phyloP scores from a whole-genome alignment of 768 basidiomycete species.

The Leccinum disarticulatum region DNA sequence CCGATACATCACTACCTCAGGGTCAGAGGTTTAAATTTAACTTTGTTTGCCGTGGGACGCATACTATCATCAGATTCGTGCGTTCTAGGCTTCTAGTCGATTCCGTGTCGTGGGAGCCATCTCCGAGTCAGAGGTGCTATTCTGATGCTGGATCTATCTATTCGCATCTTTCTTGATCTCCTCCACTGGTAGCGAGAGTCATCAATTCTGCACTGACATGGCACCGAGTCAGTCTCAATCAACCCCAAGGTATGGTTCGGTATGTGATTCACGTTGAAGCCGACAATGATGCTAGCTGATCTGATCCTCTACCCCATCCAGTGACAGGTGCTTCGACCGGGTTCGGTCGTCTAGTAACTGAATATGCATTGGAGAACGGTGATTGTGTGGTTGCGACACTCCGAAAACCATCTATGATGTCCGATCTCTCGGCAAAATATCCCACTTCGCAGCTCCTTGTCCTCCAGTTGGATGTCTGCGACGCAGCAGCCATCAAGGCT shows the following conservation, averaged over 20 bases:
- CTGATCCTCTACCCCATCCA: conserved; percentile 13
- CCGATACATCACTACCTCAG: too few species aligned
- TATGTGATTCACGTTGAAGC: conserved; percentile 2
- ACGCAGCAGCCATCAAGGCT: conserved; percentile 28
- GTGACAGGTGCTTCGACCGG: conserved; percentile 45
- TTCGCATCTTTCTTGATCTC: neutral
- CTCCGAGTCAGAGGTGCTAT: neutral
- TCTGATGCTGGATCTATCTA: neutral
- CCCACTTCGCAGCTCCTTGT: conserved; percentile 36
- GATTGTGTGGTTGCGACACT: conserved; percentile 45
- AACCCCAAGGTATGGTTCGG: conserved; percentile 25
- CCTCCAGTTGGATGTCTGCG: conserved; percentile 43
- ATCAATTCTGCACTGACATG: neutral
- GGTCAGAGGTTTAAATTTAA: too few species aligned
- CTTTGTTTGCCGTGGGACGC: too few species aligned
- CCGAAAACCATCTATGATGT: conserved; percentile 39
- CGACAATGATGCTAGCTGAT: neutral
- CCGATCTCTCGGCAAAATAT: conserved; percentile 32
- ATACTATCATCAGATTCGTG: too few species aligned
- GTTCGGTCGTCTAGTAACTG: conserved; percentile 37
- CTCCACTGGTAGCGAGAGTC: neutral
- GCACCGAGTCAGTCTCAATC: neutral
- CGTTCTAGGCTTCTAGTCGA: too few species aligned
- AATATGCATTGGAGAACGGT: conserved; percentile 38
- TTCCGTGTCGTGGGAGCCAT: neutral